These are phyloP conservation scores for Lactarius quietus DNA, from an alignment of 768 basidiomycete species.

Conservation along the genomic window DNA sequence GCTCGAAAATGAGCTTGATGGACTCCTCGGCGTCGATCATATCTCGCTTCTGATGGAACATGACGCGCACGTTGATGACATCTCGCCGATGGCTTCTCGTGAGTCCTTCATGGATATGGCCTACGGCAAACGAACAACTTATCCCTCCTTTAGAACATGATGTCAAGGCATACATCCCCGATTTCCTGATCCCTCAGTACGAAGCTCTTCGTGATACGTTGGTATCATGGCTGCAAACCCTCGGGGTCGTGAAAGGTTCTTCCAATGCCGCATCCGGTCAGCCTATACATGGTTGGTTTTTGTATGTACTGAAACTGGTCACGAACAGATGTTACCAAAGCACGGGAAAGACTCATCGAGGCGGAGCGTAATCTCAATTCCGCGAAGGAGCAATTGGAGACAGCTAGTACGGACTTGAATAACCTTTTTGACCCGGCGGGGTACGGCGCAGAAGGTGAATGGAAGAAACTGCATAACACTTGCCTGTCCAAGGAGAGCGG, in stretches of 20 bases:
- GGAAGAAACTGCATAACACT: constrained; percentile 87
- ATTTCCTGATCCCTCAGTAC: constrained; percentile 69
- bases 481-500: constrained; percentile 83
- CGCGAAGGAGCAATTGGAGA: constrained; percentile 49
- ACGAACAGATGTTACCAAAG: constrained; percentile 53
- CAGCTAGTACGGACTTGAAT: constrained; percentile 53
- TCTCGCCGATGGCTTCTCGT: constrained; percentile 44
- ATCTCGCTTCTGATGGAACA: constrained; percentile 73
- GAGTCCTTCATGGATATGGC: constrained; percentile 33
- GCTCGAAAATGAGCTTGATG: constrained; percentile 55
- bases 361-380: constrained; percentile 58
- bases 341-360: constrained; percentile 57
- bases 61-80: constrained; percentile 59
- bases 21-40: constrained; percentile 61
- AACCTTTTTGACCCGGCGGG: constrained; percentile 62
- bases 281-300: neutral
- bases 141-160: constrained; percentile 66
- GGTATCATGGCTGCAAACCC: constrained; percentile 54
- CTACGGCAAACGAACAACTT: neutral
- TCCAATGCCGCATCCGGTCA: constrained; percentile 43
- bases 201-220: constrained; percentile 60
- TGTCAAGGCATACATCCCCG: constrained; percentile 80
- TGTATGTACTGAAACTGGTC: neutral
- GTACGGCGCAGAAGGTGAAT: constrained; percentile 83
- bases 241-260: constrained; percentile 53